Evolutionary conservation across 805 yeast species (phyloP).

Genomic region (Saccharomyces kudriavzevii): DNA sequence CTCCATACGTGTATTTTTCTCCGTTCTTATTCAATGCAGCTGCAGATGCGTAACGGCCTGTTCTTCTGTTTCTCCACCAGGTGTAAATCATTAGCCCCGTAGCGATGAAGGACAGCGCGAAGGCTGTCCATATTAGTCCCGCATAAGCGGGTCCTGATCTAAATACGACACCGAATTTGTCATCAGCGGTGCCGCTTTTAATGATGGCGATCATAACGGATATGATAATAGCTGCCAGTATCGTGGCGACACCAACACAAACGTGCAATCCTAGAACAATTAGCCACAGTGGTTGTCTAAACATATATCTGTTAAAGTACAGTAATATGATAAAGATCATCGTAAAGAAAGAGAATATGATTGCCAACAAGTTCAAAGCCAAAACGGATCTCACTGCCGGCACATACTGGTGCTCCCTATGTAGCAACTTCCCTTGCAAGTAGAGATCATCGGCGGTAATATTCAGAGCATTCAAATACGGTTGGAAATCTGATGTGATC

Average conservation of each 20-base stretch:
- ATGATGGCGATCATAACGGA: constrained; percentile 25
- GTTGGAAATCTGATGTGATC: constrained; percentile 24
- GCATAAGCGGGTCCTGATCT: constrained; percentile 18
- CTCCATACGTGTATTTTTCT: not conserved
- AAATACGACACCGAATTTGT: constrained; percentile 24
- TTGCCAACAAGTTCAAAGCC: constrained; percentile 23
- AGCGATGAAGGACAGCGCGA: constrained; percentile 19
- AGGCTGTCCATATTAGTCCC: constrained; percentile 29
- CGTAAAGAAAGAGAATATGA: constrained; percentile 19
- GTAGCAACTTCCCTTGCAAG: constrained; percentile 25
- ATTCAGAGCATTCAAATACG: constrained; percentile 25
- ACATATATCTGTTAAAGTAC: not conserved
- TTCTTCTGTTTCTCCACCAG: not conserved
- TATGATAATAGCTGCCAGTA: constrained; percentile 24
- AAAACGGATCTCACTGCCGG: constrained; percentile 28
- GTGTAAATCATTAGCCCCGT: not conserved
- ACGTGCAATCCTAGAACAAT: not conserved
- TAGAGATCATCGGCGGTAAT: constrained; percentile 23
- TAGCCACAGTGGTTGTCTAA: constrained; percentile 1
- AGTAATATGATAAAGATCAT: constrained; percentile 10
- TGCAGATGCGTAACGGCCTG: not conserved
- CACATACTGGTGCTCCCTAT: constrained; percentile 26
- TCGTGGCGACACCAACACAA: constrained; percentile 16
- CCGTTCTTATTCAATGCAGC: not conserved
- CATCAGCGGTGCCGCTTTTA: constrained; percentile 28